phyloP scores from a whole-genome alignment of 202 grass and related monocot genomes.

The Panicum hallii region DNA sequence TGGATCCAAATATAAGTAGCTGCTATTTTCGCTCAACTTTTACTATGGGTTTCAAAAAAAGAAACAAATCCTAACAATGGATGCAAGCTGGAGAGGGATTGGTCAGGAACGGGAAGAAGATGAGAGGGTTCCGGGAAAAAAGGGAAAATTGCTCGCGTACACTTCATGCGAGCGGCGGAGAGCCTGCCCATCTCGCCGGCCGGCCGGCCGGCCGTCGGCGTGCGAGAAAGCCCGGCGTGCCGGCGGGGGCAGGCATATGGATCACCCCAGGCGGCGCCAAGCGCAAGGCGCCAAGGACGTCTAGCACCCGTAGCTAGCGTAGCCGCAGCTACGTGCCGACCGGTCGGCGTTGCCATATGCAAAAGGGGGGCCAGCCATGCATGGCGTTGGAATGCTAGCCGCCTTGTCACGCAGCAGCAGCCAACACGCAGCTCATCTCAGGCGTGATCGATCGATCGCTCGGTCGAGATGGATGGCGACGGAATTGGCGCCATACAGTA shows the following conservation, averaged over 20 bases:
- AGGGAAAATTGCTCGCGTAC: too few species aligned
- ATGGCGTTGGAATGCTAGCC: slow-evolving; percentile 43
- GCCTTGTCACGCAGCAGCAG: neutral
- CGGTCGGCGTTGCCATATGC: slow-evolving; percentile 39
- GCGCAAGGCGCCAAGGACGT: slow-evolving; percentile 24
- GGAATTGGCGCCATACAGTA: slow-evolving; percentile 1
- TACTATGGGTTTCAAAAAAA: too few species aligned
- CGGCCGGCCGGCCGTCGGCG: too few species aligned
- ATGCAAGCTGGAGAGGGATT: too few species aligned
- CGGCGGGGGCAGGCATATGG: neutral
- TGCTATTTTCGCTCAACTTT: too few species aligned
- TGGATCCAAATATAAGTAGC: too few species aligned
- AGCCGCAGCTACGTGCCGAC: slow-evolving; percentile 29
- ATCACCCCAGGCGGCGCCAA: slow-evolving; percentile 27
- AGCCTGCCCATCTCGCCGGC: too few species aligned
- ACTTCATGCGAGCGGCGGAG: too few species aligned
- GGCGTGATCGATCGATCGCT: slow-evolving; percentile 20
- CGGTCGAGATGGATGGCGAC: slow-evolving; percentile 26
- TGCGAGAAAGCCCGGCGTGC: neutral
- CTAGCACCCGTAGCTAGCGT: slow-evolving; percentile 4
- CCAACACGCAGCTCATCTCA: neutral
- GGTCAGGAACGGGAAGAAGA: too few species aligned
- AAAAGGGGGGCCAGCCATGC: neutral
- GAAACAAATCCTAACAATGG: too few species aligned
- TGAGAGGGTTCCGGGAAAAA: too few species aligned